Evolutionary conservation across 2,329 filamentous ascomycete species (phyloP).

Genomic region (Pyrenophora teres): DNA sequence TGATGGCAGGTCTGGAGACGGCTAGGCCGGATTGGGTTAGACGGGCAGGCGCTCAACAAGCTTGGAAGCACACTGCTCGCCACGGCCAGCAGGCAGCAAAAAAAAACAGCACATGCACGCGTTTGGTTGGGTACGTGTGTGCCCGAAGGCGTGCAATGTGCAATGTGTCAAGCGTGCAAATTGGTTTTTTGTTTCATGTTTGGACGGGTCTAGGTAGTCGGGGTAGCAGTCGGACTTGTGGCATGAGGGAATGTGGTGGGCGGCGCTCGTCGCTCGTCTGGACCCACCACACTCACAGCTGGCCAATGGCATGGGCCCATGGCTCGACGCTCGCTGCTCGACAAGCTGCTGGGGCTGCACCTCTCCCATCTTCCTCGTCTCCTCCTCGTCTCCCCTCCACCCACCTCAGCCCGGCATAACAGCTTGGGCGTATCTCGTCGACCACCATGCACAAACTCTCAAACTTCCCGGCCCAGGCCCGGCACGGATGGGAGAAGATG

Average conservation of each 20-base stretch:
- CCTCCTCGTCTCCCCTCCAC: conserved; percentile 25
- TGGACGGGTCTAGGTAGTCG: neutral
- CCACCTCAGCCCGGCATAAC: conserved; percentile 28
- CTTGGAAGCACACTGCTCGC: too few relatives aligned
- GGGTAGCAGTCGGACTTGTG: neutral
- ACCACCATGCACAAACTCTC: conserved; percentile 68
- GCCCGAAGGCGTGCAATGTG: too few relatives aligned
- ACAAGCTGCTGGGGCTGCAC: conserved; percentile 13
- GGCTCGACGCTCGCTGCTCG: conserved; percentile 17
- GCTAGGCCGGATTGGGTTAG: conserved; percentile 12
- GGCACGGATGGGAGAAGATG: conserved; percentile 71
- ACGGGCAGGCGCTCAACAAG: conserved; percentile 15
- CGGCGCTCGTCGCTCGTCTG: conserved; percentile 5
- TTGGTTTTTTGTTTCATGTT: neutral
- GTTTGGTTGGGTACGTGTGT: neutral
- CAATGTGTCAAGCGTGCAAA: too few relatives aligned
- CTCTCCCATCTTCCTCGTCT: conserved; percentile 25
- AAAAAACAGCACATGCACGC: too few relatives aligned
- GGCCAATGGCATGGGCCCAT: conserved; percentile 13
- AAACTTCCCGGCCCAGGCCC: conserved; percentile 68
- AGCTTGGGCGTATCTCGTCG: conserved; percentile 32
- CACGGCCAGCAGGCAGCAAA: too few relatives aligned
- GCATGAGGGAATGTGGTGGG: neutral
- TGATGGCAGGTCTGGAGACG: conserved; percentile 3
- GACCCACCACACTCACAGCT: neutral